phyloP scores from a whole-genome alignment of 768 basidiomycete genomes.

The Hebeloma cylindrosporum region DNA sequence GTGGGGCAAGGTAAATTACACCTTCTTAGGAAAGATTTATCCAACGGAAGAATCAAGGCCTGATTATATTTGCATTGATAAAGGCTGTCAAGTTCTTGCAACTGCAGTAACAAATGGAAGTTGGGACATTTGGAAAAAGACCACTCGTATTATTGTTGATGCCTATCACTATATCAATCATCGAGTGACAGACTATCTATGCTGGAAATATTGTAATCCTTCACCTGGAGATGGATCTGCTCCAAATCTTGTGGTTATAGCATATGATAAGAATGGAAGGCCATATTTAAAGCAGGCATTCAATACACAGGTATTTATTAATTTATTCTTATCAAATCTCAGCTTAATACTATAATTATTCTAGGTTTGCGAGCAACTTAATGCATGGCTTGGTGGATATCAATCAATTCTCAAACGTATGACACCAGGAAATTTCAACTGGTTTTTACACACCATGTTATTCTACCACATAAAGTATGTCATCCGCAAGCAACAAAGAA shows the following conservation, averaged over 20 bases:
- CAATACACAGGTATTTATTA: conserved; percentile 26
- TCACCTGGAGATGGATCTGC: conserved; percentile 28
- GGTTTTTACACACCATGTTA: conserved; percentile 15
- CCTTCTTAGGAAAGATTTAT: no score
- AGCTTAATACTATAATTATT: neutral
- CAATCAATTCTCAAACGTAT: conserved; percentile 25
- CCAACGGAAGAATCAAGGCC: conserved; percentile 19
- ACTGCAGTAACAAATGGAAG: conserved; percentile 10
- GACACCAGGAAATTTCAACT: conserved; percentile 23
- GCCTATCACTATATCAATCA: conserved; percentile 34
- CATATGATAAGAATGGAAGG: conserved; percentile 21
- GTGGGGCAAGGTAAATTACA: no score
- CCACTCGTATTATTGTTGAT: conserved; percentile 33
- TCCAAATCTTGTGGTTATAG: conserved; percentile 28
- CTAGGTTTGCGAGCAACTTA: conserved; percentile 31
- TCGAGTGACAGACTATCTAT: conserved; percentile 24
- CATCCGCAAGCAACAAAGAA: neutral
- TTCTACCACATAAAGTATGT: neutral
- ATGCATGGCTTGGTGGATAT: conserved; percentile 8
- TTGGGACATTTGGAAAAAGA: conserved; percentile 18
- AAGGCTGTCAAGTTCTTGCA: conserved; percentile 22
- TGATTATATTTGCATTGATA: conserved; percentile 27
- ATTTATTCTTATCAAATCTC: neutral
- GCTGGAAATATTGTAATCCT: conserved; percentile 32
- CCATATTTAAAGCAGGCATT: conserved; percentile 21